phyloP scores from a whole-genome alignment of 495 filamentous ascomycete species.

The Aeminium ludgeri region DNA sequence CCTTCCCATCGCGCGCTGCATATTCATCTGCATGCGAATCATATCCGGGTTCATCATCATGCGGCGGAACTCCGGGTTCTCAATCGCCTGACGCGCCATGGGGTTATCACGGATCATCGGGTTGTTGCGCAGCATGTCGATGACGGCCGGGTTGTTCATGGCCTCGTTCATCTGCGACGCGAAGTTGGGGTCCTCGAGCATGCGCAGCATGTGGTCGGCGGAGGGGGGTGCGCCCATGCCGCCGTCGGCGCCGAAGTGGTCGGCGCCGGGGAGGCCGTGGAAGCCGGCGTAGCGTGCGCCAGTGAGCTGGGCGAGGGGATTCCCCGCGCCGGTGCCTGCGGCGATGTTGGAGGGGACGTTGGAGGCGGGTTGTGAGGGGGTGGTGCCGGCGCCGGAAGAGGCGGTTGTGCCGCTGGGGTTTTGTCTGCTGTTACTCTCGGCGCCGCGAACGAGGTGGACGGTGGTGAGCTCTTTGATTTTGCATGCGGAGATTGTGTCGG shows the following conservation, averaged over 20 bases:
- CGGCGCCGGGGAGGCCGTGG: constrained; percentile 69
- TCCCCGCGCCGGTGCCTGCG: constrained; percentile 66
- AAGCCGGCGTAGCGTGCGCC: constrained; percentile 90
- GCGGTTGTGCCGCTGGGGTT: constrained; percentile 33
- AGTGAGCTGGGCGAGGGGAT: constrained; percentile 78
- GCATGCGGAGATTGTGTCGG: constrained; percentile 64
- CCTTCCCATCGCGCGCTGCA: constrained; percentile 58
- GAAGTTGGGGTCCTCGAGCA: constrained; percentile 76
- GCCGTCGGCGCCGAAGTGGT: constrained; percentile 89
- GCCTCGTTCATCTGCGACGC: constrained; percentile 79
- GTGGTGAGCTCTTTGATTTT: constrained; percentile 96
- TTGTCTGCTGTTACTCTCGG: constrained; percentile 69
- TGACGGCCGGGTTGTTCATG: constrained; percentile 75
- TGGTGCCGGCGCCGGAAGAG: constrained; percentile 30
- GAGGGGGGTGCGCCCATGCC: constrained; percentile 50
- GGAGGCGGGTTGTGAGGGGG: constrained; percentile 27
- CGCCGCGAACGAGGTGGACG: constrained; percentile 88
- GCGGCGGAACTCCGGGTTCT: constrained; percentile 68
- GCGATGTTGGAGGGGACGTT: constrained; percentile 80
- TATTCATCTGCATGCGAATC: constrained; percentile 58
- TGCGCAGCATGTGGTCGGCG: constrained; percentile 57
- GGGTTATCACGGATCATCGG: constrained; percentile 75
- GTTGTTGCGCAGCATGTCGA: constrained; percentile 80
- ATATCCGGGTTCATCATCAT: constrained; percentile 93
- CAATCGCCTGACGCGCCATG: constrained; percentile 63